Conservation (phyloP, 495 filamentous ascomycete genomes). For the Staphylotrichum longicolle region DNA sequence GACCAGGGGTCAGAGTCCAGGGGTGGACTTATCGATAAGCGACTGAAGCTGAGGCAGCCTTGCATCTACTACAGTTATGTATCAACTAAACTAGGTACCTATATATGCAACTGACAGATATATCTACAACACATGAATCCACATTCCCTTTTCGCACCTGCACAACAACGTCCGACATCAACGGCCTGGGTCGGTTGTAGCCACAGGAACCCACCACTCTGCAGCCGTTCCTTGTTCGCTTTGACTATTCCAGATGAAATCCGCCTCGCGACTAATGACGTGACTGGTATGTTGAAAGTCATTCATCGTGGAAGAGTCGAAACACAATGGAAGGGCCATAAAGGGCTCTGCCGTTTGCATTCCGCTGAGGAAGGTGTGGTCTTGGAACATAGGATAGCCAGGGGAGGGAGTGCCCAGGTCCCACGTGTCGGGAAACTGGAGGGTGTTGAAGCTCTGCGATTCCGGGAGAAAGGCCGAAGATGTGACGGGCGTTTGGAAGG, state of each 20-base stretch:
- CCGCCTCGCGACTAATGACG: not conserved
- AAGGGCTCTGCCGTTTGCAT: not conserved
- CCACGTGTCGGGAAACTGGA: not conserved
- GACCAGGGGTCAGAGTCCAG: conserved; percentile 18
- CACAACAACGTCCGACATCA: too few relatives aligned
- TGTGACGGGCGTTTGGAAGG: not conserved
- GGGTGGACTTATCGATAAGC: conserved; percentile 3
- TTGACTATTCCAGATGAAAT: not conserved
- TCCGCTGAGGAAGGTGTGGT: not conserved
- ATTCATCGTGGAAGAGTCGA: not conserved
- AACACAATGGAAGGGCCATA: not conserved
- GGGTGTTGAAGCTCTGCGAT: not conserved
- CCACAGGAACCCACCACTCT: not conserved
- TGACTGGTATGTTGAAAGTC: not conserved
- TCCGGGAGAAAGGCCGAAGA: not conserved
- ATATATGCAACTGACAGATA: too few relatives aligned
- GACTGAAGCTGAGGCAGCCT: too few relatives aligned
- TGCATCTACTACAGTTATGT: not conserved
- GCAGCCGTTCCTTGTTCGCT: not conserved
- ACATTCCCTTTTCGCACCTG: too few relatives aligned
- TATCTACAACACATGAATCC: too few relatives aligned
- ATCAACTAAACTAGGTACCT: too few relatives aligned
- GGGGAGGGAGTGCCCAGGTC: not conserved
- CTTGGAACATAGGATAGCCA: not conserved
- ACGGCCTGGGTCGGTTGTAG: not conserved